phyloP scores from a whole-genome alignment of 805 yeast species.

The Hanseniaspora hatyaiensis region DNA sequence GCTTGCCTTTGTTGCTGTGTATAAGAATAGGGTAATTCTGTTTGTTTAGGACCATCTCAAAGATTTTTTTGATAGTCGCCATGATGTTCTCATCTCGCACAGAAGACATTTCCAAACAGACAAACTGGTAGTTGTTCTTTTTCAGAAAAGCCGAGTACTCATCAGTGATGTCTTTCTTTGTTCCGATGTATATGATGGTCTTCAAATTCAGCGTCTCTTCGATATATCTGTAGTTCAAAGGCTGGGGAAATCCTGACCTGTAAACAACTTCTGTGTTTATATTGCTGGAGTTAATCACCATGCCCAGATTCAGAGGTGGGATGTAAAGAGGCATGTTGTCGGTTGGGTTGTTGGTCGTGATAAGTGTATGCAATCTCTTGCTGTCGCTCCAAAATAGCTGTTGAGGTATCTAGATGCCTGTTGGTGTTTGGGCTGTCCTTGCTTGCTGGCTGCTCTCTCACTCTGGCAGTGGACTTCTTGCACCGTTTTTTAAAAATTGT shows the following conservation, averaged over 20 bases:
- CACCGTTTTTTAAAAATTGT: no score
- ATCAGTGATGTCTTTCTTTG: constrained; percentile 38
- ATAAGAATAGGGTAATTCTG: constrained; percentile 77
- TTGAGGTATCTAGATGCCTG: no score
- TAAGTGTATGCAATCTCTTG: no score
- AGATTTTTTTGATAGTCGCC: constrained; percentile 43
- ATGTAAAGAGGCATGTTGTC: constrained; percentile 33
- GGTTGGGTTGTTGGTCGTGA: not conserved
- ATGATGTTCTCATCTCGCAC: constrained; percentile 66
- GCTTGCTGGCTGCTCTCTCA: no score
- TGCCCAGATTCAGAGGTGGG: constrained; percentile 85
- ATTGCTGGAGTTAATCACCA: constrained; percentile 38
- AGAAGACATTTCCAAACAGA: constrained; percentile 53
- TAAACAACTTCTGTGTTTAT: constrained; percentile 63
- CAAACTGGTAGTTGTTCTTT: constrained; percentile 41
- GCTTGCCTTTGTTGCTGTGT: constrained; percentile 96
- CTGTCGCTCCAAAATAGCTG: no score
- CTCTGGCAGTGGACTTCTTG: no score
- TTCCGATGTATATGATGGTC: constrained; percentile 76
- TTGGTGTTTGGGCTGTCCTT: no score
- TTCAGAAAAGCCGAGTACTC: constrained; percentile 64
- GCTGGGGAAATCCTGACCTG: constrained; percentile 89
- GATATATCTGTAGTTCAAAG: constrained; percentile 69
- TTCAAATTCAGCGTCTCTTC: constrained; percentile 49
- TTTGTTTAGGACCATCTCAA: constrained; percentile 45